Evolutionary conservation across 192 early-diverging fungal genomes (phyloP).

Genomic region (Borealophlyctis nickersoniae): DNA sequence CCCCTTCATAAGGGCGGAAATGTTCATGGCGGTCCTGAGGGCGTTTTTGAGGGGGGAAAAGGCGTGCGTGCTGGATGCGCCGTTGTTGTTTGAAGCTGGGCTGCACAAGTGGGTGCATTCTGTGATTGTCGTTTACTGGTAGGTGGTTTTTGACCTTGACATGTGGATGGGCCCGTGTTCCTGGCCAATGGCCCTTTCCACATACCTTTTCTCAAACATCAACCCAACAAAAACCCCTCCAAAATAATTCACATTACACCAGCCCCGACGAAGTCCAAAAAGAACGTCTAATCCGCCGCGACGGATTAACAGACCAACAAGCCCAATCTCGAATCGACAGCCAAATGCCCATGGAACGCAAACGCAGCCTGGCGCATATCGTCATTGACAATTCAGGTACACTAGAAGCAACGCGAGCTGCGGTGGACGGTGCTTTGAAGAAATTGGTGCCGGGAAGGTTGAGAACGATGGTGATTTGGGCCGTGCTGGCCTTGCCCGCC

Average conservation of each 20-base stretch:
- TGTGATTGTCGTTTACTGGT: constrained; percentile 83
- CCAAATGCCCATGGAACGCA: constrained; percentile 81
- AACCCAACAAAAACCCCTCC: no score
- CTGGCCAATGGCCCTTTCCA: not conserved
- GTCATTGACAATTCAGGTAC: constrained; percentile 84
- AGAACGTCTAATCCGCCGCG: constrained; percentile 68
- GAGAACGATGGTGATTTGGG: constrained; percentile 16
- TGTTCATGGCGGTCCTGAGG: constrained; percentile 63
- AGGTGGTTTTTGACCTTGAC: constrained; percentile 5
- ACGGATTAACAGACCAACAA: constrained; percentile 60
- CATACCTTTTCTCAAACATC: not conserved
- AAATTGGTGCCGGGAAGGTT: constrained; percentile 21
- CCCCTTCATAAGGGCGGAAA: constrained; percentile 80
- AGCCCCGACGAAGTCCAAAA: constrained; percentile 75
- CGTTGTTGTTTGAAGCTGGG: constrained; percentile 86
- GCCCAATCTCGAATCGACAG: constrained; percentile 71
- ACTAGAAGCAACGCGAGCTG: constrained; percentile 48
- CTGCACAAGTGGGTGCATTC: constrained; percentile 68
- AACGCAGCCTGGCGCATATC: constrained; percentile 69
- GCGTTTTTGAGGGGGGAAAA: constrained; percentile 67
- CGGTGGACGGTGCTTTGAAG: constrained; percentile 36
- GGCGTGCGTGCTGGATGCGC: constrained; percentile 84
- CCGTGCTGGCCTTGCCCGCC: constrained; percentile 27
- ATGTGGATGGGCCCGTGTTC: not conserved
- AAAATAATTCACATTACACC: no score